phyloP scores from a whole-genome alignment of 192 early-diverging fungal genomes.

The Coemansia sp. region DNA sequence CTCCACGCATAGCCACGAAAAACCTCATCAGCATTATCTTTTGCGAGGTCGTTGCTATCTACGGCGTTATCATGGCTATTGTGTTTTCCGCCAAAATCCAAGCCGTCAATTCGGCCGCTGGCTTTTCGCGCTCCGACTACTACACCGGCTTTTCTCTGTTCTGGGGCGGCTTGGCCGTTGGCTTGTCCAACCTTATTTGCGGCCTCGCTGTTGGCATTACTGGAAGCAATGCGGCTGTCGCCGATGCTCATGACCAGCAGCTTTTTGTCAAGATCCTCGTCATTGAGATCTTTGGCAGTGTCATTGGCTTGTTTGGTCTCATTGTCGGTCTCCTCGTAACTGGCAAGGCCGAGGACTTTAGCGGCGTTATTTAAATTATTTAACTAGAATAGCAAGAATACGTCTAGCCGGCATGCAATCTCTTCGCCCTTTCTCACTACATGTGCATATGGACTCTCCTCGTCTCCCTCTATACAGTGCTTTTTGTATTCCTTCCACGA shows the following conservation, averaged over 20 bases:
- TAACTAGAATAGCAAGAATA: not conserved
- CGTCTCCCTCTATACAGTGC: too few species aligned
- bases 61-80: conserved; percentile 98
- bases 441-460: too few species aligned
- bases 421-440: too few species aligned
- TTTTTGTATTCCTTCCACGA: too few species aligned
- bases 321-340: conserved; percentile 89
- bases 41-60: conserved; percentile 99
- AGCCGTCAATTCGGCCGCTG: conserved; percentile 48
- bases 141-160: conserved; percentile 94
- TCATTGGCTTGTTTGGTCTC: conserved; percentile 95
- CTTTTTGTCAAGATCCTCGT: conserved; percentile 98
- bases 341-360: conserved; percentile 56
- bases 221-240: conserved; percentile 92
- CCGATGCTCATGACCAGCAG: conserved; percentile 92
- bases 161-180: conserved; percentile 96
- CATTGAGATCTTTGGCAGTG: conserved; percentile 96
- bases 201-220: conserved; percentile 93
- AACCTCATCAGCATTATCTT: conserved; percentile 99
- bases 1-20: conserved; percentile 93
- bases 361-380: conserved; percentile 18
- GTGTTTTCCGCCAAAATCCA: conserved; percentile 89
- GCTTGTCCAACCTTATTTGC: conserved; percentile 91
- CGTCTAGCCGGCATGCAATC: too few species aligned
- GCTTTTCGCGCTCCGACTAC: conserved; percentile 65